These are phyloP conservation scores for Silene conica DNA, from an alignment of 148 eudicot genomes.

Conservation along the genomic window DNA sequence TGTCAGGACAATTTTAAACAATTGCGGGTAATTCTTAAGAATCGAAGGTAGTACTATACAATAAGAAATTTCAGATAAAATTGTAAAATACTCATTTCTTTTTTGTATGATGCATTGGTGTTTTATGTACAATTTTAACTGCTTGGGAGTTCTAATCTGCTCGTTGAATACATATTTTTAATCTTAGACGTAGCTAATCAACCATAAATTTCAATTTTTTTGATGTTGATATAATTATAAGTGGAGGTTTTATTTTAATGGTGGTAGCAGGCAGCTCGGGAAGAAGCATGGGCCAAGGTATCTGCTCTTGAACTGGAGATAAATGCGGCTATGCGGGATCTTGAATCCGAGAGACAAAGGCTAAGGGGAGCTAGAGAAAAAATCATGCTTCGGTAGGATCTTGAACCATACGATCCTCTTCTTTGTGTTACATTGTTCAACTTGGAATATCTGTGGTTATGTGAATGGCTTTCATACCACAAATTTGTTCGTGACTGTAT, in stretches of 20 bases:
- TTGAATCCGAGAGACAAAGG: constrained; percentile 83
- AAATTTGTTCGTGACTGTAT: neutral
- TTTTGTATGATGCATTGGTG: neutral
- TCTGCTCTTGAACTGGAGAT: constrained; percentile 92
- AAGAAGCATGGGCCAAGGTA: constrained; percentile 98
- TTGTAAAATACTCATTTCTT: neutral
- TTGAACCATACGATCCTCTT: neutral
- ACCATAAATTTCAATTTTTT: neutral
- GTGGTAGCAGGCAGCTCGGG: constrained; percentile 98
- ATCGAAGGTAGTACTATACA: too few species aligned
- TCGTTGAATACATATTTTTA: constrained; percentile 3
- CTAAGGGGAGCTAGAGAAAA: constrained; percentile 84
- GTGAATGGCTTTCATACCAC: neutral
- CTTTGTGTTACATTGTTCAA: neutral
- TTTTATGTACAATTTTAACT: neutral
- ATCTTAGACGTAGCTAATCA: neutral
- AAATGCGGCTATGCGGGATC: constrained; percentile 87
- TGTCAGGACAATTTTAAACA: too few species aligned
- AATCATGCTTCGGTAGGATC: constrained; percentile 83
- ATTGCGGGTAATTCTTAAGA: too few species aligned
- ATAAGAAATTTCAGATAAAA: too few species aligned
- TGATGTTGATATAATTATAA: constrained; percentile 25
- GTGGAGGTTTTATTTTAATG: constrained; percentile 37
- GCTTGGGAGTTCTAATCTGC: constrained; percentile 4
- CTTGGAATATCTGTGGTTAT: neutral